These are phyloP conservation scores for Colletotrichum costaricense DNA, from an alignment of 2,329 filamentous ascomycete species.

Conservation along the genomic window DNA sequence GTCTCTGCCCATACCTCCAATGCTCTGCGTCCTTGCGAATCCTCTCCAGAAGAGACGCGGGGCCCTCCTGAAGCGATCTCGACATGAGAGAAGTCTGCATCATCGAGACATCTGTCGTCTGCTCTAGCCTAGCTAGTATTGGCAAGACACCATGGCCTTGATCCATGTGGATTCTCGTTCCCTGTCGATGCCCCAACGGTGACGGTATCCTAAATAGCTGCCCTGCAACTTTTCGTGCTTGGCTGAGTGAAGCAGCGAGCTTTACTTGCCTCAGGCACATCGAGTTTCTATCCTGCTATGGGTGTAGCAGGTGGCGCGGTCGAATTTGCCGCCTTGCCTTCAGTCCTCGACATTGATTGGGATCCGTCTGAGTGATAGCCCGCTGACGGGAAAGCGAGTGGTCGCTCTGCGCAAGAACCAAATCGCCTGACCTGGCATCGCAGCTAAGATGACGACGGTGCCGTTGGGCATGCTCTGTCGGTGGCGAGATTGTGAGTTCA, in stretches of 20 bases:
- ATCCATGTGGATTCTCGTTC: neutral
- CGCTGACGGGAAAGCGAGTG: too few relatives aligned
- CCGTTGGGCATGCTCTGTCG: neutral
- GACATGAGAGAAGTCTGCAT: neutral
- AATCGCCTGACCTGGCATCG: neutral
- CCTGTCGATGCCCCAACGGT: neutral
- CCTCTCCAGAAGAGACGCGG: neutral
- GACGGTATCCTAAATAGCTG: neutral
- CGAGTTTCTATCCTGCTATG: neutral
- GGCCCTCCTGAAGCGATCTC: neutral
- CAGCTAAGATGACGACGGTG: neutral
- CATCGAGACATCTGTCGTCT: neutral
- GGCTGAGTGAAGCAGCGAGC: neutral
- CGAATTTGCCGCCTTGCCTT: neutral
- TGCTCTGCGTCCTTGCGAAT: neutral
- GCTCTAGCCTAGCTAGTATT: neutral
- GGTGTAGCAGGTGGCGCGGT: neutral
- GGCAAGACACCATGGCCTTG: neutral
- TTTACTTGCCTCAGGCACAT: neutral
- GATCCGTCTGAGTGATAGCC: neutral
- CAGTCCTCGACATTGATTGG: neutral
- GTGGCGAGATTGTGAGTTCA: neutral
- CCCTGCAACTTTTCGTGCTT: neutral
- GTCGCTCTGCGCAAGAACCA: too few relatives aligned
- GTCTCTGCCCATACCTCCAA: neutral